Conservation (phyloP, 306 rosid genomes). For the Cucurbita moschata region DNA sequence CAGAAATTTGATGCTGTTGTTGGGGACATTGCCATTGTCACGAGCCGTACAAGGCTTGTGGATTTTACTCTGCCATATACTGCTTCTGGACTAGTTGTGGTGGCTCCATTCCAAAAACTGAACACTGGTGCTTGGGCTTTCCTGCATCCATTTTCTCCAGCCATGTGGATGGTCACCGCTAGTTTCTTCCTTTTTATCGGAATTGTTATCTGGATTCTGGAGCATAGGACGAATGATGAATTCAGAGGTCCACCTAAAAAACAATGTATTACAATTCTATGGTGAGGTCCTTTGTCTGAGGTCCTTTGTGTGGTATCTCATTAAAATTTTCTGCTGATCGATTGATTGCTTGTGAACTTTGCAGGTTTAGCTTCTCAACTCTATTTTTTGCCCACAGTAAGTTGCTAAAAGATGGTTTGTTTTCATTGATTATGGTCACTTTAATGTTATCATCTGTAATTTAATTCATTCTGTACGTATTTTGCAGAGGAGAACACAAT, state of each 20-base stretch:
- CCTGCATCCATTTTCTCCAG: conserved; percentile 60
- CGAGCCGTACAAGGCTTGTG: conserved; percentile 67
- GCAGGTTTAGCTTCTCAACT: conserved; percentile 98
- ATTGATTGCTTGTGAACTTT: conserved; percentile 21
- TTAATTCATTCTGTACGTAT: conserved; percentile 10
- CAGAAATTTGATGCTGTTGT: conserved; percentile 73
- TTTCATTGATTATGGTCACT: neutral
- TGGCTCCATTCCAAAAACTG: conserved; percentile 61
- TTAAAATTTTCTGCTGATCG: conserved; percentile 7
- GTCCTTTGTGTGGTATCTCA: neutral
- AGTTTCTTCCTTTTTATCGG: conserved; percentile 63
- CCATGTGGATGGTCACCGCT: conserved; percentile 74
- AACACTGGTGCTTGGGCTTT: conserved; percentile 87
- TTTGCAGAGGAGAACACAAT: conserved; percentile 82
- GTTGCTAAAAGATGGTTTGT: conserved; percentile 10
- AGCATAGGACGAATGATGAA: conserved; percentile 82
- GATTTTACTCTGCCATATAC: conserved; percentile 90
- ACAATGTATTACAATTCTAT: conserved; percentile 71
- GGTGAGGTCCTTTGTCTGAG: conserved; percentile 47
- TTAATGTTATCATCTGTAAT: neutral
- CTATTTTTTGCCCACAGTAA: conserved; percentile 89
- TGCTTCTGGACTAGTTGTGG: conserved; percentile 85
- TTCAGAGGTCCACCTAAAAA: conserved; percentile 80
- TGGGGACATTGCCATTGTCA: conserved; percentile 79
- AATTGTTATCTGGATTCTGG: conserved; percentile 76